Percentiles rank a stretch among this genome's conserved stretches.
Evolutionary conservation across 805 yeast genomes (phyloP).

Genomic region (Komagataella kurtzmanii): DNA sequence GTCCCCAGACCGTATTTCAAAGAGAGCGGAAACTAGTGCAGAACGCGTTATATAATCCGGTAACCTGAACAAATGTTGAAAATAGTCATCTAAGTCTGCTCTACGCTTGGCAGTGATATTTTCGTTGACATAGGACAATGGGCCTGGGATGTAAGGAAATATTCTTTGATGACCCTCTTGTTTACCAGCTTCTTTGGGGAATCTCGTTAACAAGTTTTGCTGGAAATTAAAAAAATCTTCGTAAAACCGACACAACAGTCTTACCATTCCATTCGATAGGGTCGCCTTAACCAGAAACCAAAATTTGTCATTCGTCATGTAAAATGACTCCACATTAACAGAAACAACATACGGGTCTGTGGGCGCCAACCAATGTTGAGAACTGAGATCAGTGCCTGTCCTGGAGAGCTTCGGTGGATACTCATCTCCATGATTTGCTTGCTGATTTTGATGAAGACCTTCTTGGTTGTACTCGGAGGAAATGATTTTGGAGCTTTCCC

Average conservation of each 20-base stretch:
- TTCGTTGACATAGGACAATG: constrained; percentile 82
- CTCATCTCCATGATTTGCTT: neutral
- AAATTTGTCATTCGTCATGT: constrained; percentile 73
- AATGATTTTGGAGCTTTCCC: constrained; percentile 50
- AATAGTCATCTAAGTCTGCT: constrained; percentile 38
- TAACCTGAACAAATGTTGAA: constrained; percentile 44
- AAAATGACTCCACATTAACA: constrained; percentile 70
- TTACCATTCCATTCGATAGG: constrained; percentile 49
- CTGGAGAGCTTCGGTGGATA: constrained; percentile 7
- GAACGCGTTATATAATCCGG: constrained; percentile 69
- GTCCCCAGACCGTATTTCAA: constrained; percentile 56
- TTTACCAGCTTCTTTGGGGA: constrained; percentile 89
- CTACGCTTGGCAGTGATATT: constrained; percentile 38
- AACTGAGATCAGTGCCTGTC: constrained; percentile 2
- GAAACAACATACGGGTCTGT: constrained; percentile 25
- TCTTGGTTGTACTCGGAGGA: neutral
- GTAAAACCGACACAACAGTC: constrained; percentile 77
- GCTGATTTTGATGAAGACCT: neutral
- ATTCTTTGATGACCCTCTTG: constrained; percentile 60
- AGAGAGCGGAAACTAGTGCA: constrained; percentile 54
- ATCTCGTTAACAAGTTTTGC: constrained; percentile 64
- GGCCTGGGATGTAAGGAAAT: constrained; percentile 93
- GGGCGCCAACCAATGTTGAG: constrained; percentile 3
- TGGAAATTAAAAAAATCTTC: constrained; percentile 95
- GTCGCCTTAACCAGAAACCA: constrained; percentile 71